Evolutionary conservation across 352 stramenopile species (phyloP), one percentile per base, ranked within the genome.

Genomic region (Pythium brachiatum): DNA sequence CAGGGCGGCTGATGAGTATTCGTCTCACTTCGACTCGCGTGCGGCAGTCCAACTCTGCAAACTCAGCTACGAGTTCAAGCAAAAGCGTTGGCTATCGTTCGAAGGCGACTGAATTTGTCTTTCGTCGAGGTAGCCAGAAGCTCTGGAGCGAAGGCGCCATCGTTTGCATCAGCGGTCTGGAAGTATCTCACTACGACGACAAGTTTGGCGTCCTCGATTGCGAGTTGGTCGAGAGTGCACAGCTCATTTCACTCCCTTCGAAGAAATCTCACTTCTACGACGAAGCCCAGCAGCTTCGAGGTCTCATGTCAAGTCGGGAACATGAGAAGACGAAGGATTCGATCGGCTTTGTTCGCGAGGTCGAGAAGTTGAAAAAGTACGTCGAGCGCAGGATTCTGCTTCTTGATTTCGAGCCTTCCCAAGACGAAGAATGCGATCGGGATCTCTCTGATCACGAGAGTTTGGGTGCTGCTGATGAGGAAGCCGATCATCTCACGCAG

Each of bases 111-210:
- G 55, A 61, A 15, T 79, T 79, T 56, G 47, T 70, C 16, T 89
- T 89, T 36, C 67, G 72, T 20, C 76, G 78, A 38, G 80, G 80
- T 20, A 73, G 52, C 50, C 75, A 74, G 29, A 85, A 66, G 36
- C 34, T 78, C 18, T 88, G 81, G 81, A 76, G 73, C 64, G 70
- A 83, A 68, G 78, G 81, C 16, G 47, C 68, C 9, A 61, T 88
- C 61, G 31, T 90, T 12, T 88, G 75, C 38, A 69, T 90, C 25
- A 77, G 69, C 55, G 81, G 75, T 20, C 56, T 90, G 20, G 76
- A 88, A 47, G 50, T 90, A 12, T 90, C 81, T 27, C 81, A 90
- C 50, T 87, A 75, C 23, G 81, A 90, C 44, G 74, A 88, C 29
- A 69, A 74, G 53, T 58, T 90, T 12, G 68, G 64, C 11, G 32